Percentiles rank a stretch among this genome's conserved stretches.
Conservation (phyloP, 352 stramenopile genomes). For the Globisporangium cederbergense region DNA sequence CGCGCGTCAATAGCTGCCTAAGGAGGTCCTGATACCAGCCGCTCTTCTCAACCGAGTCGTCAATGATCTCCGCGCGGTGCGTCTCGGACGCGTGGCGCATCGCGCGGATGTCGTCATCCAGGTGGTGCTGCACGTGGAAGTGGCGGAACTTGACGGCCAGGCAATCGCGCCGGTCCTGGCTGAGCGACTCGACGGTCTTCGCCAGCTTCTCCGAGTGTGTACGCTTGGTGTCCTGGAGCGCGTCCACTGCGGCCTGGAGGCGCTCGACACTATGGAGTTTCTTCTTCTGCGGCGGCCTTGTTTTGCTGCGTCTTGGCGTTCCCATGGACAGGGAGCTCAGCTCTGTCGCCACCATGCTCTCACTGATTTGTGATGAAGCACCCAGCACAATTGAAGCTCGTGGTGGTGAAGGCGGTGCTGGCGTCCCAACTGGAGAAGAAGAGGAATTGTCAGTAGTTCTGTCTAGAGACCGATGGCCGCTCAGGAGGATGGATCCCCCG, state of each 20-base stretch:
- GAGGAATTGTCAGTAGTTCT: not conserved
- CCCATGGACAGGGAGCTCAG: not conserved
- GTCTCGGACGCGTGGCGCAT: slow-evolving; percentile 55
- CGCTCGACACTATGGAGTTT: slow-evolving; percentile 48
- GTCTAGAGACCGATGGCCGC: not conserved
- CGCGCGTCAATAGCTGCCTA: slow-evolving; percentile 36
- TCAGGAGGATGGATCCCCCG: not conserved
- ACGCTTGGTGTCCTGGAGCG: slow-evolving; percentile 42
- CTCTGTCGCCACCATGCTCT: not conserved
- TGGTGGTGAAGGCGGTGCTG: not conserved
- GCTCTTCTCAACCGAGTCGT: slow-evolving; percentile 25
- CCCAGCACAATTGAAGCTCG: slow-evolving; percentile 5
- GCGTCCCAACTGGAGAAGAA: not conserved
- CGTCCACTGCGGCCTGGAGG: slow-evolving; percentile 45
- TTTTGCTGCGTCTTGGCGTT: not conserved
- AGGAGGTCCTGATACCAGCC: slow-evolving; percentile 60
- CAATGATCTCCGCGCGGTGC: slow-evolving; percentile 27
- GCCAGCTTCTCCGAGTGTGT: slow-evolving; percentile 33
- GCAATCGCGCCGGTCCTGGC: slow-evolving; percentile 53
- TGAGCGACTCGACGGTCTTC: slow-evolving; percentile 37
- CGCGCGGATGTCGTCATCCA: slow-evolving; percentile 33
- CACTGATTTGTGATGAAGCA: not conserved
- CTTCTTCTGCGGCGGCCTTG: not conserved
- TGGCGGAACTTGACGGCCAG: slow-evolving; percentile 49
- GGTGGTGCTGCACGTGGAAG: slow-evolving; percentile 32